Base-by-base conservation (phyloP, 2,329 filamentous ascomycete species). In the Paraphaeosphaeria sporulosa region DNA sequence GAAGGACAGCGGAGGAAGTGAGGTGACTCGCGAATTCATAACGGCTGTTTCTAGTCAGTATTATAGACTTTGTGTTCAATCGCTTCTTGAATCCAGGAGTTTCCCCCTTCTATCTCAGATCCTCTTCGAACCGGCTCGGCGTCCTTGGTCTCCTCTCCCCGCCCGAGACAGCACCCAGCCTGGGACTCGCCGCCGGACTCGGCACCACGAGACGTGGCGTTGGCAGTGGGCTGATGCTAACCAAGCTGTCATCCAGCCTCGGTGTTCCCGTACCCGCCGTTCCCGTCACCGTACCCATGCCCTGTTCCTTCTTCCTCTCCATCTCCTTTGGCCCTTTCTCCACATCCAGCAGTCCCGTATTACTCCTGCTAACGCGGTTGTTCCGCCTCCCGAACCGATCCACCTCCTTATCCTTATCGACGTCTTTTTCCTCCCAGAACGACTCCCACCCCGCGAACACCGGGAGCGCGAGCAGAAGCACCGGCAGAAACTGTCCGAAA, bases 371-470 rank as follows among this genome's bases (percentile, higher is more conserved):
- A 13, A 54, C 53, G 3, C 61, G 57, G n/a, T 54, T 57, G 21
- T 56, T 69, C 38, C 68, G 60, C 15, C 67, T 59, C 23, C 10
- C 50, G 15, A 53, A 53, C 4, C 50, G 19, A 49, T 49, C 36
- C 42, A 38, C 43, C 38, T 58, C 17, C 19, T 43, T 12, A 36
- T 57, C 38, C 7, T 53, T 53, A 25, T 43, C n/a, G n/a, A n/a
- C 50, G 6, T 53, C 50, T 9, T 53, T 53, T 50, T 59, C 48
- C 57, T 60, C 64, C 66, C 66, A 67, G 43, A 69, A 69, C 55
- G 67, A 72, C 56, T 75, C 72, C 72, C 72, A 74, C 7, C 71
- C 72, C 13, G 71, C 72, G 48, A 75, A 74, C 1, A 74, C 21
- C 1, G 72, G 72, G 43, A 75, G 52, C 15, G 69, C 72, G 17